phyloP scores from a whole-genome alignment of 495 filamentous ascomycete genomes.

The Xylaria flabelliformis region DNA sequence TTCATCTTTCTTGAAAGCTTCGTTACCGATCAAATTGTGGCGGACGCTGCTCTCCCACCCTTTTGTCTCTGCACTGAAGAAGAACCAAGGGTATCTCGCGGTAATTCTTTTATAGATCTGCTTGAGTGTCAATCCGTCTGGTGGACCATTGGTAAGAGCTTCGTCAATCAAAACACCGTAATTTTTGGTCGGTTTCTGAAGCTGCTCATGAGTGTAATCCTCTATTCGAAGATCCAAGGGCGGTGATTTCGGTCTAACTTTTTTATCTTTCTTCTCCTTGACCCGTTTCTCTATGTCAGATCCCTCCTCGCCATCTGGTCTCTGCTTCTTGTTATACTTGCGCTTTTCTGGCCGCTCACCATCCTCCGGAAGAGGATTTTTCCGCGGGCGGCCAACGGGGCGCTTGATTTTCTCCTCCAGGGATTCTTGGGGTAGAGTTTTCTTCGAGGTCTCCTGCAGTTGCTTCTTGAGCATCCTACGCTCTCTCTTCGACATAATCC shows the following conservation, averaged over 20 bases:
- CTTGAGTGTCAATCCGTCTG: conserved; percentile 78
- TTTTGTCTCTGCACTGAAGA: conserved; percentile 76
- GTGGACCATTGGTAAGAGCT: conserved; percentile 74
- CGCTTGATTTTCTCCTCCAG: conserved; percentile 63
- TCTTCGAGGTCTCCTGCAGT: conserved; percentile 56
- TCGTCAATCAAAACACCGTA: conserved; percentile 94
- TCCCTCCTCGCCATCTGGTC: conserved; percentile 56
- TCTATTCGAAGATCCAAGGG: conserved; percentile 66
- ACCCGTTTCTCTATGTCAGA: conserved; percentile 55
- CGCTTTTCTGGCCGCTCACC: conserved; percentile 70
- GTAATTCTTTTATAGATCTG: conserved; percentile 93
- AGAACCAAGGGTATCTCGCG: conserved; percentile 88
- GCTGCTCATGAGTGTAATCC: conserved; percentile 82
- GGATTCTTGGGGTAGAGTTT: conserved; percentile 51
- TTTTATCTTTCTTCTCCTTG: conserved; percentile 65
- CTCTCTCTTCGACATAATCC: conserved; percentile 89
- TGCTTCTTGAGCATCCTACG: conserved; percentile 70
- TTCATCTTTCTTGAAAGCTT: conserved; percentile 85
- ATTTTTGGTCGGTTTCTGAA: conserved; percentile 82
- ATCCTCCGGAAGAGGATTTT: conserved; percentile 62
- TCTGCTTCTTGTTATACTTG: conserved; percentile 80
- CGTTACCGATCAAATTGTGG: conserved; percentile 90
- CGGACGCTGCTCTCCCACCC: conserved; percentile 98
- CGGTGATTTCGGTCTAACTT: conserved; percentile 63
- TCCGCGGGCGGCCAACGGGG: conserved; percentile 61